phyloP scores from a whole-genome alignment of 164 flowering plant genomes.

The Kingdonia uniflora region DNA sequence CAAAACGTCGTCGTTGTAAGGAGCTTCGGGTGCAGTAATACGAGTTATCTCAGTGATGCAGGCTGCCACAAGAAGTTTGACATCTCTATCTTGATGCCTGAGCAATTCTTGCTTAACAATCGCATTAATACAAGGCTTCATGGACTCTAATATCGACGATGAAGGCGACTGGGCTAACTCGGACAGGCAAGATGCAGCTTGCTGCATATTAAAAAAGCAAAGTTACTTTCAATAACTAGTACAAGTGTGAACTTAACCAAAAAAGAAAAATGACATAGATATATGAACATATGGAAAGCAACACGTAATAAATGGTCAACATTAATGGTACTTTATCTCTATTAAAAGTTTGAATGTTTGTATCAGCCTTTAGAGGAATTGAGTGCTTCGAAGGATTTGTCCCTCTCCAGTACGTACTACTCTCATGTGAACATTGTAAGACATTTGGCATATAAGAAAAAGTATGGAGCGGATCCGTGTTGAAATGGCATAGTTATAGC shows the following conservation, averaged over 20 bases:
- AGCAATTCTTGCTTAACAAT: constrained; percentile 70
- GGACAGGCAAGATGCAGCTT: constrained; percentile 62
- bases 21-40: constrained; percentile 96
- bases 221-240: not conserved
- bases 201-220: constrained; percentile 36
- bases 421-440: too few species aligned
- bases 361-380: not conserved
- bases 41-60: constrained; percentile 92
- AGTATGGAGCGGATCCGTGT: too few species aligned
- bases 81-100: constrained; percentile 84
- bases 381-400: too few species aligned
- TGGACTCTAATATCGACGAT: constrained; percentile 48
- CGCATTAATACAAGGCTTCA: constrained; percentile 70
- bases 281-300: not conserved
- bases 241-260: not conserved
- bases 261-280: not conserved
- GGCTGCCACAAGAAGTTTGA: constrained; percentile 83
- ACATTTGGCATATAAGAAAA: too few species aligned
- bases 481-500: too few species aligned
- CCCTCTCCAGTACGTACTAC: too few species aligned
- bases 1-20: constrained; percentile 77
- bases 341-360: not conserved
- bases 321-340: not conserved
- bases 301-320: not conserved
- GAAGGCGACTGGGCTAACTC: constrained; percentile 82